Conservation (phyloP, 768 basidiomycete genomes). For the Suillus fuscotomentosus region DNA sequence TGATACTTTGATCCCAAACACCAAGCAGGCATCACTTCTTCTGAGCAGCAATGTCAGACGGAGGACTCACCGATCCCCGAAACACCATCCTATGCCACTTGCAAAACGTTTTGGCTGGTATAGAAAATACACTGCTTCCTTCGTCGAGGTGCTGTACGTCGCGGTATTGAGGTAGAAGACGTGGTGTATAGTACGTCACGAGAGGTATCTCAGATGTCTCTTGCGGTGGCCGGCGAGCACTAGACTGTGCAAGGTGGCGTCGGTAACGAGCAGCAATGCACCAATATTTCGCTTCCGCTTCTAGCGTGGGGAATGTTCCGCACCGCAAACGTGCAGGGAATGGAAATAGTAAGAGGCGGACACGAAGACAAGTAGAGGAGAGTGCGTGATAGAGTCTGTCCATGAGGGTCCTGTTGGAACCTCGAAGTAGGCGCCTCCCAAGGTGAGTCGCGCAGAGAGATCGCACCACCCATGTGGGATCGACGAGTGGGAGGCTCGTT, state of each 20-base stretch:
- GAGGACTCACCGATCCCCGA: conserved; percentile 35
- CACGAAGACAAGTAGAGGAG: conserved; percentile 14
- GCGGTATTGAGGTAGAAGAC: conserved; percentile 40
- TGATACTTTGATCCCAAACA: conserved; percentile 25
- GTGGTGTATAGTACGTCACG: conserved; percentile 34
- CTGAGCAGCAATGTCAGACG: background rate
- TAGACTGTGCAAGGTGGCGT: conserved; percentile 17
- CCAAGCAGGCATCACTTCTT: background rate
- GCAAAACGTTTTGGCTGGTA: conserved; percentile 36
- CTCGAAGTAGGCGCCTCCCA: conserved; percentile 5
- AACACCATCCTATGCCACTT: conserved; percentile 51
- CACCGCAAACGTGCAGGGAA: conserved; percentile 14
- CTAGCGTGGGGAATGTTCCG: conserved; percentile 19
- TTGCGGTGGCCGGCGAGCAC: conserved; percentile 7
- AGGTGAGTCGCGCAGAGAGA: conserved; percentile 8
- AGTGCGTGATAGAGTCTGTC: conserved; percentile 12
- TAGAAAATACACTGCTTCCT: conserved; percentile 17
- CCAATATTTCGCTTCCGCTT: conserved; percentile 32
- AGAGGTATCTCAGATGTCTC: conserved; percentile 15
- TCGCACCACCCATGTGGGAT: conserved; percentile 6
- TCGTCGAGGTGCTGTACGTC: conserved; percentile 8
- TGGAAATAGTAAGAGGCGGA: conserved; percentile 9
- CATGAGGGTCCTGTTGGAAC: background rate
- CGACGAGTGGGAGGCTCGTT: conserved; percentile 11
- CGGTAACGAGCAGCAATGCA: conserved; percentile 24